Evolutionary conservation across 148 eudicot genomes (phyloP).

Genomic region (Persicaria maculosa): DNA sequence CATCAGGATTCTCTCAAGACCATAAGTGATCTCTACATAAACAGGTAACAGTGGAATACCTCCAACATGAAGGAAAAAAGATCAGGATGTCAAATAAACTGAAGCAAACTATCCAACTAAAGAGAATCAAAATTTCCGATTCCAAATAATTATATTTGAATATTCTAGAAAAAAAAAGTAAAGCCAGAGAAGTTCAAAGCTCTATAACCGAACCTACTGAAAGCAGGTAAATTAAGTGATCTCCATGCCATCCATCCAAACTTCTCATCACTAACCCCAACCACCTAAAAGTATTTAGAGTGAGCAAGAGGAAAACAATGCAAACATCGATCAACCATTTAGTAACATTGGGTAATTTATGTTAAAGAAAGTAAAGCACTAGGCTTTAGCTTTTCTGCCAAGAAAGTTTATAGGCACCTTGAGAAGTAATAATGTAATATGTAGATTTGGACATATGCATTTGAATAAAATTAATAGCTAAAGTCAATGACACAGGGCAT

Average conservation of each 20-base stretch:
- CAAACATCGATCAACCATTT: background rate
- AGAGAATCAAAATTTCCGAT: background rate
- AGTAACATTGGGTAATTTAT: background rate
- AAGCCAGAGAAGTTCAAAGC: slow-evolving; percentile 1
- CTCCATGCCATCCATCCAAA: slow-evolving; percentile 99
- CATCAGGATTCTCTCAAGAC: slow-evolving; percentile 98
- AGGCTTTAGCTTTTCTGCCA: too few species aligned
- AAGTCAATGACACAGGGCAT: too few species aligned
- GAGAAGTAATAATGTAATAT: too few species aligned
- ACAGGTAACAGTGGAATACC: slow-evolving; percentile 80
- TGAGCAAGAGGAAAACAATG: background rate
- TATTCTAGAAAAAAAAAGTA: background rate
- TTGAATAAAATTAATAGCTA: too few species aligned
- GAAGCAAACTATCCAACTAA: background rate
- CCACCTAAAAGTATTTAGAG: slow-evolving; percentile 56
- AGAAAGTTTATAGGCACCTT: too few species aligned
- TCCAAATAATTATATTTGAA: background rate
- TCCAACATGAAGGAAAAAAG: slow-evolving; percentile 57
- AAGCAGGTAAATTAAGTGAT: slow-evolving; percentile 97
- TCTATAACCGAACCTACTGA: slow-evolving; percentile 64
- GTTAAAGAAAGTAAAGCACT: background rate
- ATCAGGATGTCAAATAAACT: slow-evolving; percentile 6
- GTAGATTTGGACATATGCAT: too few species aligned
- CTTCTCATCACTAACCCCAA: slow-evolving; percentile 99
- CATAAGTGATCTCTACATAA: slow-evolving; percentile 98